Evolutionary conservation across 768 basidiomycete species (phyloP).

Genomic region (Galerina sulciceps): DNA sequence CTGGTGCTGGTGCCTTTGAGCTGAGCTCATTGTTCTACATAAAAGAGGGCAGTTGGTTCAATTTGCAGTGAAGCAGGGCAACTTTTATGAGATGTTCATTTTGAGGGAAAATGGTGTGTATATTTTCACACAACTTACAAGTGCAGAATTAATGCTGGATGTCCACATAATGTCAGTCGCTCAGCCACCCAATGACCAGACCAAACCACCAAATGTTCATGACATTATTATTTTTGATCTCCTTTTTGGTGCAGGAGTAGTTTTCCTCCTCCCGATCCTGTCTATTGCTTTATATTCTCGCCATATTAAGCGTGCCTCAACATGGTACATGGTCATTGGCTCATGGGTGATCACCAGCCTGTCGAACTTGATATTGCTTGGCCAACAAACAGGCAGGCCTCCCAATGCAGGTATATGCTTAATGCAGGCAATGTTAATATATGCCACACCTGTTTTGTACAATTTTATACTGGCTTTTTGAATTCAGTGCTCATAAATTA

Average conservation of each 20-base stretch:
- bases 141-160: too few relatives aligned
- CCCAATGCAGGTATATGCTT: slow-evolving; percentile 11
- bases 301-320: slow-evolving; percentile 6
- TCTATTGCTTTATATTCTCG: slow-evolving; percentile 13
- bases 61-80: too few relatives aligned
- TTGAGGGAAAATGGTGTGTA: too few relatives aligned
- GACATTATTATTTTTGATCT: slow-evolving; percentile 14
- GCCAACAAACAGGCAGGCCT: slow-evolving; percentile 10
- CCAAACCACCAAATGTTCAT: neutral
- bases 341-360: slow-evolving; percentile 12
- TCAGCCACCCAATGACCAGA: too few relatives aligned
- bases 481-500: neutral
- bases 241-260: slow-evolving; percentile 15
- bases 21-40: too few relatives aligned
- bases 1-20: too few relatives aligned
- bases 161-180: too few relatives aligned
- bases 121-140: too few relatives aligned
- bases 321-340: slow-evolving; percentile 14
- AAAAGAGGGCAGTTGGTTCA: too few relatives aligned
- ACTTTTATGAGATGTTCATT: too few relatives aligned
- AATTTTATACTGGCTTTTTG: neutral
- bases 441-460: slow-evolving; percentile 18
- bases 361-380: slow-evolving; percentile 11
- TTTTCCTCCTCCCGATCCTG: slow-evolving; percentile 10
- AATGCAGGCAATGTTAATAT: slow-evolving; percentile 15